These are phyloP conservation scores for Ustilago shanxiensis DNA, from an alignment of 1,284 basidiomycete genomes.

Conservation along the genomic window DNA sequence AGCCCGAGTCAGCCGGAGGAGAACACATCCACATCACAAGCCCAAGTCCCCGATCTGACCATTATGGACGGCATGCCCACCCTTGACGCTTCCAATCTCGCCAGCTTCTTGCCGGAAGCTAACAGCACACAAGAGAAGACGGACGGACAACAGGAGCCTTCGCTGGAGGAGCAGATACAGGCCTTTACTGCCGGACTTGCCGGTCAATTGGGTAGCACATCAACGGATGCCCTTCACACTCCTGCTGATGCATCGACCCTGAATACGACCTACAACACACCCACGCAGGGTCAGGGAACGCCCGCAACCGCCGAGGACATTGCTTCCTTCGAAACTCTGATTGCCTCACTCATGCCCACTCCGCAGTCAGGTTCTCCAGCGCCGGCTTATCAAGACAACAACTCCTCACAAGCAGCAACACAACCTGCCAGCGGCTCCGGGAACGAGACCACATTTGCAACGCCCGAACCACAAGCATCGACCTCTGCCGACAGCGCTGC, in stretches of 20 bases:
- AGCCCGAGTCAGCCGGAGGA: not conserved
- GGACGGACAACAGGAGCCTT: constrained; percentile 7
- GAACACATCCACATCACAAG: constrained; percentile 5
- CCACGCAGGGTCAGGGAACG: constrained; percentile 40
- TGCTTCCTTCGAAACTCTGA: constrained; percentile 44
- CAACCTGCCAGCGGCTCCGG: constrained; percentile 9
- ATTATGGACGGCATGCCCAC: constrained; percentile 43
- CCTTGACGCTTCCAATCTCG: constrained; percentile 29
- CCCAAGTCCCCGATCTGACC: constrained; percentile 20
- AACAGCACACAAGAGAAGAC: constrained; percentile 13
- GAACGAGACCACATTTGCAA: constrained; percentile 10
- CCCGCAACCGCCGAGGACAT: constrained; percentile 46
- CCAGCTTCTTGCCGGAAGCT: constrained; percentile 27
- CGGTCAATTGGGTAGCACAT: constrained; percentile 21
- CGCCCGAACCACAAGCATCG: constrained; percentile 16
- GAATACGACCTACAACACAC: constrained; percentile 33
- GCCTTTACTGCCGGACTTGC: constrained; percentile 44
- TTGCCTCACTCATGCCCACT: constrained; percentile 51
- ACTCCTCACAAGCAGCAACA: not conserved
- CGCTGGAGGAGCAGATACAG: constrained; percentile 44
- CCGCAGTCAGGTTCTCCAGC: constrained; percentile 32
- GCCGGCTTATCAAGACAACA: constrained; percentile 1
- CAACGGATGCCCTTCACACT: constrained; percentile 21
- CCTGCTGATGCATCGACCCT: constrained; percentile 24
- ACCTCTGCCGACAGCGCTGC: constrained; percentile 30